phyloP scores from a whole-genome alignment of 495 filamentous ascomycete species.

The Tuber brumale region DNA sequence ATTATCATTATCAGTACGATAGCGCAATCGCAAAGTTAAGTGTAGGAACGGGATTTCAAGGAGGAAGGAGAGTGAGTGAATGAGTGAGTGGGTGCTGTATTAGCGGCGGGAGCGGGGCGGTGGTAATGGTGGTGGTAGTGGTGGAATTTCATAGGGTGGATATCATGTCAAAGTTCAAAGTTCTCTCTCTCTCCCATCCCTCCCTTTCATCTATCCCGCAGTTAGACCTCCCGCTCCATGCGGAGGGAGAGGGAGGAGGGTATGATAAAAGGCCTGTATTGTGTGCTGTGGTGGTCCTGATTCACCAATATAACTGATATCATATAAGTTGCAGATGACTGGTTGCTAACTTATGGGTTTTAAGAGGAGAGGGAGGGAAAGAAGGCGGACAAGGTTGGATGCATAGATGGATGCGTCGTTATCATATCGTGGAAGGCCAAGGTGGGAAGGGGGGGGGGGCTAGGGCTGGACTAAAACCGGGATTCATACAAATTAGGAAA shows the following conservation, averaged over 20 bases:
- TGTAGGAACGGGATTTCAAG: neutral
- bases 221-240: neutral
- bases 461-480: neutral
- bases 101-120: too few species aligned
- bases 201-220: neutral
- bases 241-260: neutral
- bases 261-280: neutral
- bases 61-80: neutral
- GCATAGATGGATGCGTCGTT: neutral
- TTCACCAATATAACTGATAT: neutral
- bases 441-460: neutral
- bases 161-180: too few species aligned
- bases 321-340: neutral
- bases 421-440: neutral
- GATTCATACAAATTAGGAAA: neutral
- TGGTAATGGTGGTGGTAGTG: too few species aligned
- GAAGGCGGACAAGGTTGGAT: neutral
- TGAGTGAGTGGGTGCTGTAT: neutral
- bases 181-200: too few species aligned
- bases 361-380: neutral
- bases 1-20: neutral
- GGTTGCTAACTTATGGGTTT: neutral
- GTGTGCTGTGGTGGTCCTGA: neutral
- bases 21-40: neutral
- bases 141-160: too few species aligned